These are phyloP conservation scores for Kazachstania kunashirensis DNA, from an alignment of 805 yeast species.

Conservation along the genomic window DNA sequence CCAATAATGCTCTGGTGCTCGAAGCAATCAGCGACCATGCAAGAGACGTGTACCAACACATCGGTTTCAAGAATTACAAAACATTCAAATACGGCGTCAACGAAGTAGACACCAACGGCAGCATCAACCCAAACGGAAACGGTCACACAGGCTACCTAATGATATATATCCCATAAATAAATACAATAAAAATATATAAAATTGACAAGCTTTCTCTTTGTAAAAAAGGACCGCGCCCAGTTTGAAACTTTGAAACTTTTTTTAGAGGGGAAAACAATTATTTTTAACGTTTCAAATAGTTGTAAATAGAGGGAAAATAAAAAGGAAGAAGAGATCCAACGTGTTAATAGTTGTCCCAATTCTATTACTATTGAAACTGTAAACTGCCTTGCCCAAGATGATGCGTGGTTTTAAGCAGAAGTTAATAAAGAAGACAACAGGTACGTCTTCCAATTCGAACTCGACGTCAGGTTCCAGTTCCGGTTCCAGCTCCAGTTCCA, in stretches of 20 bases:
- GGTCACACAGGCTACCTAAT: conserved; percentile 27
- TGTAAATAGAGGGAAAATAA: too few relatives aligned
- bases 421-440: conserved; percentile 30
- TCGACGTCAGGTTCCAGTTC: too few relatives aligned
- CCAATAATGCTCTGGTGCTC: conserved; percentile 25
- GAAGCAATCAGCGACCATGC: conserved; percentile 30
- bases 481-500: conserved; percentile 30
- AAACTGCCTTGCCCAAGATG: conserved; percentile 38
- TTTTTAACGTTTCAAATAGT: too few relatives aligned
- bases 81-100: conserved; percentile 26
- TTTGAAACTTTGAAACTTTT: too few relatives aligned
- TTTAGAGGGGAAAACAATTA: too few relatives aligned
- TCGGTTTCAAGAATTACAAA: conserved; percentile 25
- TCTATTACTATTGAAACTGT: too few relatives aligned
- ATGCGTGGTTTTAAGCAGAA: conserved; percentile 67
- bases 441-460: conserved; percentile 31
- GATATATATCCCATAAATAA: conserved; percentile 16
- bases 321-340: too few relatives aligned
- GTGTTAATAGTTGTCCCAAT: too few relatives aligned
- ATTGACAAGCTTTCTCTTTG: too few relatives aligned
- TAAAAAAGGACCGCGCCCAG: too few relatives aligned
- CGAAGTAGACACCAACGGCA: conserved; percentile 25
- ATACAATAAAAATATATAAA: too few relatives aligned
- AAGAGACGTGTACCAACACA: conserved; percentile 28
- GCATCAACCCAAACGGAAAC: conserved; percentile 21